phyloP scores from a whole-genome alignment of 805 yeast genomes.

The Citeromyces matritensis region DNA sequence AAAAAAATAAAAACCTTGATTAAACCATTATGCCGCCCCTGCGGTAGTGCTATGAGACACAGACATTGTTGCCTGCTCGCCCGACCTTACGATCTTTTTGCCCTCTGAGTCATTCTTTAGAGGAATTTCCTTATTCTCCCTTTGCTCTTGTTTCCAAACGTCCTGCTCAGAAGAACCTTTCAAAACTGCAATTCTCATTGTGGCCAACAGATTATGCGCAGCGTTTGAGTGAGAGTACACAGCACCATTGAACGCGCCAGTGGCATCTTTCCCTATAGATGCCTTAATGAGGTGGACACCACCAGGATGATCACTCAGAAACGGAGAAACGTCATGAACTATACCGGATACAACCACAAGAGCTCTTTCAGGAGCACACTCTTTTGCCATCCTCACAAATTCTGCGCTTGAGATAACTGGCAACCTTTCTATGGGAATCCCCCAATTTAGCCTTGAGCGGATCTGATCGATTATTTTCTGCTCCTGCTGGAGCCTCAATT shows the following conservation, averaged over 20 bases:
- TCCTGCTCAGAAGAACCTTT: conserved; percentile 72
- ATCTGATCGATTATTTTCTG: conserved; percentile 62
- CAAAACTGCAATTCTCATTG: conserved; percentile 84
- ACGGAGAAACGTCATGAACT: conserved; percentile 59
- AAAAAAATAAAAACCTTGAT: neutral
- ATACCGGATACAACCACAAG: conserved; percentile 64
- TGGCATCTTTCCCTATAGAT: conserved; percentile 69
- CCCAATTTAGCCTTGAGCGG: conserved; percentile 59
- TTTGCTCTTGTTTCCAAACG: conserved; percentile 66
- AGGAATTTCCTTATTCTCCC: conserved; percentile 49
- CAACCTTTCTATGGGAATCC: conserved; percentile 77
- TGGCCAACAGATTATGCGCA: conserved; percentile 70
- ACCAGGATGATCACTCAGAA: conserved; percentile 73
- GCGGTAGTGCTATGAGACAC: conserved; percentile 33
- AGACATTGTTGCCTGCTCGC: conserved; percentile 38
- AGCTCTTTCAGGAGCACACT: conserved; percentile 22
- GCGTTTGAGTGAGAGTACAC: conserved; percentile 79
- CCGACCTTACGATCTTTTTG: conserved; percentile 40
- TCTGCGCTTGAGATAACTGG: conserved; percentile 41
- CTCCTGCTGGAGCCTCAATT: conserved; percentile 70
- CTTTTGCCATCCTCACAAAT: conserved; percentile 2
- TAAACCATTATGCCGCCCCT: conserved; percentile 41
- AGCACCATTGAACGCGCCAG: conserved; percentile 76
- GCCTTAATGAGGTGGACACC: conserved; percentile 61
- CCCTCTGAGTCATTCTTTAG: conserved; percentile 39